phyloP scores from a whole-genome alignment of 2,329 filamentous ascomycete genomes.

The Hypomyces perniciosus region DNA sequence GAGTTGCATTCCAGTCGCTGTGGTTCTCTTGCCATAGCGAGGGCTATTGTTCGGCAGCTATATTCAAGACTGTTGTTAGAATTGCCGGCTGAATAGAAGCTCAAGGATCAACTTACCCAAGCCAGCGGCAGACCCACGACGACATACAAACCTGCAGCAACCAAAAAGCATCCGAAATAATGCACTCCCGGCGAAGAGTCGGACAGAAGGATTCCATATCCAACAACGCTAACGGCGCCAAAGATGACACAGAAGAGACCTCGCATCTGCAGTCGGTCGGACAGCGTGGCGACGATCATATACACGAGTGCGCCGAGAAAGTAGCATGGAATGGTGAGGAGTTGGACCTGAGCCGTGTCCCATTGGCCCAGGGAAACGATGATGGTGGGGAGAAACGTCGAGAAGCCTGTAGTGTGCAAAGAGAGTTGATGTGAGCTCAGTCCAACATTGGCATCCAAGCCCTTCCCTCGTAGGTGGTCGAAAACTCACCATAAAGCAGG shows the following conservation, averaged over 20 bases:
- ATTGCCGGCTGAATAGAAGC: background rate
- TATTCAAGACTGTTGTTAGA: background rate
- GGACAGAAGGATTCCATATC: constrained; percentile 63
- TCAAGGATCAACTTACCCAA: constrained; percentile 33
- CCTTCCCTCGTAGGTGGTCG: background rate
- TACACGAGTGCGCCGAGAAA: constrained; percentile 65
- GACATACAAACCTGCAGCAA: constrained; percentile 66
- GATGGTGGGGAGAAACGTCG: constrained; percentile 73
- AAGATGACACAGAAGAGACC: constrained; percentile 60
- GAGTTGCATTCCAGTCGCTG: constrained; percentile 64
- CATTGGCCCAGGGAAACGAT: constrained; percentile 63
- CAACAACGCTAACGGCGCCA: constrained; percentile 56
- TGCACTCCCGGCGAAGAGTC: constrained; percentile 55
- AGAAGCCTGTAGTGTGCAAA: constrained; percentile 47
- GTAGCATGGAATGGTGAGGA: constrained; percentile 75
- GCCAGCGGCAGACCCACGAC: constrained; percentile 51
- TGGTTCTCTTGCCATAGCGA: constrained; percentile 69
- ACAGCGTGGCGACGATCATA: constrained; percentile 58
- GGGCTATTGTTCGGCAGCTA: constrained; percentile 60
- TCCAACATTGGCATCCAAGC: background rate
- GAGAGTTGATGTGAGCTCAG: background rate
- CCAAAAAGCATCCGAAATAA: constrained; percentile 71
- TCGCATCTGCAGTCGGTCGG: constrained; percentile 60
- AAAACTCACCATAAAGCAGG: constrained; percentile 57
- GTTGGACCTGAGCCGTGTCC: constrained; percentile 60